These are phyloP conservation scores for Zygosaccharomyces sapae DNA, from an alignment of 1,139 yeast genomes.

Conservation along the genomic window DNA sequence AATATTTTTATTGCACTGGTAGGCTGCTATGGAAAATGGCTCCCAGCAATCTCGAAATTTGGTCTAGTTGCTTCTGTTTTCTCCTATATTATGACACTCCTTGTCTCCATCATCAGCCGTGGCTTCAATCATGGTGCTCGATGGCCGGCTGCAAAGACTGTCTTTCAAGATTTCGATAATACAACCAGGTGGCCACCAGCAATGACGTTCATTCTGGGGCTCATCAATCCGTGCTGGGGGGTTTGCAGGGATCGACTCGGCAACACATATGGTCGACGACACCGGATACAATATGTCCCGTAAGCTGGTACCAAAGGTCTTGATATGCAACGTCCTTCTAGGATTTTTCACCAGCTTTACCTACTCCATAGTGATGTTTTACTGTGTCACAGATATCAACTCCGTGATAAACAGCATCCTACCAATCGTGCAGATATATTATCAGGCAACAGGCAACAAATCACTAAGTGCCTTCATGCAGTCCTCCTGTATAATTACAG, in stretches of 20 bases:
- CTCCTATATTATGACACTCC: conserved; percentile 47
- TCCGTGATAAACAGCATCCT: conserved; percentile 43
- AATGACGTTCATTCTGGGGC: conserved; percentile 58
- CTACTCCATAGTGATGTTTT: conserved; percentile 55
- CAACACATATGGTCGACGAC: conserved; percentile 61
- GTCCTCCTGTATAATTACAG: conserved; percentile 42
- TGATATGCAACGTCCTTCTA: conserved; percentile 52
- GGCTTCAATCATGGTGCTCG: conserved; percentile 37
- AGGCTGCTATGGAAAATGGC: conserved; percentile 38
- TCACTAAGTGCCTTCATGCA: conserved; percentile 51
- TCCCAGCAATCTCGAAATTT: conserved; percentile 41
- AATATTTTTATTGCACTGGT: conserved; percentile 35
- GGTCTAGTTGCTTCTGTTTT: conserved; percentile 49
- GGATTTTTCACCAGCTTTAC: conserved; percentile 46
- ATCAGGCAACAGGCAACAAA: conserved; percentile 51
- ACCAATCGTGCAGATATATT: conserved; percentile 57
- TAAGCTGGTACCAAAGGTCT: conserved; percentile 51
- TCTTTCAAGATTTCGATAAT: conserved; percentile 48
- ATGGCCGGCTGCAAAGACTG: conserved; percentile 46
- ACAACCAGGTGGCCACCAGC: conserved; percentile 54
- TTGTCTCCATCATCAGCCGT: conserved; percentile 47
- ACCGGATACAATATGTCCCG: conserved; percentile 43
- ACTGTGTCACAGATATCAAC: conserved; percentile 50
- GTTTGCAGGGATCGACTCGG: conserved; percentile 56
- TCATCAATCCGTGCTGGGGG: conserved; percentile 59